A percentile compares a stretch with the other conserved stretches of the same genome.
Evolutionary conservation across 306 rosid genomes (phyloP).

Genomic region (Ochetophila trinervis): DNA sequence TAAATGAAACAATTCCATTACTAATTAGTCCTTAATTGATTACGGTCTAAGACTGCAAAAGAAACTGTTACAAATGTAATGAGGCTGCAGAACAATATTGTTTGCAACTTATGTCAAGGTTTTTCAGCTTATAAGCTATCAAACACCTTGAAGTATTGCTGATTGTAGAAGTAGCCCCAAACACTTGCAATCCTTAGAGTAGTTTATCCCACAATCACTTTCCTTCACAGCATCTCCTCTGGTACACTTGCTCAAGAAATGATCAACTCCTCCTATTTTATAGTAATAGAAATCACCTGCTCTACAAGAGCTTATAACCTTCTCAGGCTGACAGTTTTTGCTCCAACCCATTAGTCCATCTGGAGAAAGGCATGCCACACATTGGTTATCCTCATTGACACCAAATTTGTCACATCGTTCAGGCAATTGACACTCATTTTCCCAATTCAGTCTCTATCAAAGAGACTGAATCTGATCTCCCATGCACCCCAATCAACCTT

Average conservation of each 20-base stretch:
- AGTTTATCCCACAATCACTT: conserved; percentile 43
- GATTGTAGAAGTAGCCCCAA: conserved; percentile 58
- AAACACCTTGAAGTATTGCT: conserved; percentile 46
- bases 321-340: conserved; percentile 31
- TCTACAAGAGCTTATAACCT: conserved; percentile 38
- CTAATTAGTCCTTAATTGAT: too few relatives aligned
- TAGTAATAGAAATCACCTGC: conserved; percentile 50
- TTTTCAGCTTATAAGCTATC: conserved; percentile 50
- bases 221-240: conserved; percentile 39
- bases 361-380: conserved; percentile 32
- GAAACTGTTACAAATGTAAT: too few relatives aligned
- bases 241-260: conserved; percentile 53
- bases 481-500: conserved; percentile 46
- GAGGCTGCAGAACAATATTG: background rate
- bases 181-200: conserved; percentile 55
- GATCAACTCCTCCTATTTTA: conserved; percentile 63
- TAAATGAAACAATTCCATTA: too few relatives aligned
- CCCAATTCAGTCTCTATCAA: conserved; percentile 38
- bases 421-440: conserved; percentile 25
- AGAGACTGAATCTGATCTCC: conserved; percentile 50
- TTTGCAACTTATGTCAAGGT: conserved; percentile 43
- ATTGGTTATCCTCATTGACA: conserved; percentile 36
- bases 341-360: conserved; percentile 33
- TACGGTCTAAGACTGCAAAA: too few relatives aligned
- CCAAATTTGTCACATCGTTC: conserved; percentile 30